Base-by-base conservation (phyloP, 108 stramenopile genomes). In the Nannochloropsis gaditana region DNA sequence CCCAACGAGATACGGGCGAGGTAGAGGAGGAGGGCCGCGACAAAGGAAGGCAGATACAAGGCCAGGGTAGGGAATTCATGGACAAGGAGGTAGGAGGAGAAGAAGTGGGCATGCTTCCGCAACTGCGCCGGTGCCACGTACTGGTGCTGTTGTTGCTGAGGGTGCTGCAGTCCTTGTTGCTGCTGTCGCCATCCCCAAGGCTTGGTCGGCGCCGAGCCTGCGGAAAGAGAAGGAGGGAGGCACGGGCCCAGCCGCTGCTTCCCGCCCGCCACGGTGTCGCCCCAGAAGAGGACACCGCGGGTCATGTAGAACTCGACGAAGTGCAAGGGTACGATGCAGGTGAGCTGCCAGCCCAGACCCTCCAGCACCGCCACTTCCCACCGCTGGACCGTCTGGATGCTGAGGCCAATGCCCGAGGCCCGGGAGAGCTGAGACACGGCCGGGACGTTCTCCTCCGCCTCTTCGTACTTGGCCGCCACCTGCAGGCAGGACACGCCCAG, bases 261-360 rank as follows among this genome's bases (percentile, higher is more conserved):
- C 15, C 59, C 59, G 19, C 59, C 59, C 5, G 59, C 59, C 15
- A 73, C 59, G 8, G 59, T 73, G 59, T 73, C 59, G 2, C n/a
- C 19, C 4, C 59, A 73, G 8, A 73, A 73, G 19, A 73, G n/a
- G n/a, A 73, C 3, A 0, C 59, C 59, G 5, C 59, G 59, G 59
- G 59, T 73, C 5, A 73, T 4, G 59, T 73, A 73, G 59, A n/a
- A 73, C 59, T 73, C 59, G 59, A 73, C n/a, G 8, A 73, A 73
- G n/a, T 73, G 59, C 59, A 73, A 73, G 19, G 59, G 59, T n/a
- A 73, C 59, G 59, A 73, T 73, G 59, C 59, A 73, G 19, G 59
- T 73, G 19, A 73, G 59, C 59, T 73, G 59, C 59, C 59, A 73
- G 19, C 59, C 59, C n/a, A 73, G 59, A 15, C 59, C 59, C 59